Evolutionary conservation across 2,329 filamentous ascomycete species (phyloP).

Genomic region (Amauroascus niger): DNA sequence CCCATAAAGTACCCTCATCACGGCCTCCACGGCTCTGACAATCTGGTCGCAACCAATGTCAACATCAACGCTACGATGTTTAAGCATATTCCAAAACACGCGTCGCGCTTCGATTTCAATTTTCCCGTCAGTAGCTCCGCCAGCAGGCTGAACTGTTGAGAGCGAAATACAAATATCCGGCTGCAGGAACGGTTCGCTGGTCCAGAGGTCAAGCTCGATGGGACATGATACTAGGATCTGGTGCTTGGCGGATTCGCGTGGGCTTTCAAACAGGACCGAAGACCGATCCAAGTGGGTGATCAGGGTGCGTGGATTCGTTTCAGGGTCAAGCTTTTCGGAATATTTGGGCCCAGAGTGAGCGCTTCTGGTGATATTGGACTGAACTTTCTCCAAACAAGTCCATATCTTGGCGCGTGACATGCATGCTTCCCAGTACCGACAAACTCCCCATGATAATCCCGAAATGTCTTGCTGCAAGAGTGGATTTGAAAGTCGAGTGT

Average conservation of each 20-base stretch:
- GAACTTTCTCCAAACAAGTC: slow-evolving; percentile 18
- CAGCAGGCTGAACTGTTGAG: neutral
- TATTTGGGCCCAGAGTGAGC: neutral
- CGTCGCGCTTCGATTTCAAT: slow-evolving; percentile 32
- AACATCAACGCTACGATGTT: slow-evolving; percentile 18
- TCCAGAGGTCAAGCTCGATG: slow-evolving; percentile 33
- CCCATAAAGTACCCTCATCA: slow-evolving; percentile 26
- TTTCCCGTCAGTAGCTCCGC: slow-evolving; percentile 18
- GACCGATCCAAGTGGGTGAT: slow-evolving; percentile 32
- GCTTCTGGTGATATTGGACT: neutral
- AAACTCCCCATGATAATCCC: slow-evolving; percentile 36
- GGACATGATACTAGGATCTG: slow-evolving; percentile 29
- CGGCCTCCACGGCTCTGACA: slow-evolving; percentile 29
- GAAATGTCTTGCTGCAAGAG: slow-evolving; percentile 32
- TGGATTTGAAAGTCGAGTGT: slow-evolving; percentile 27
- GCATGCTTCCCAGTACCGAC: slow-evolving; percentile 35
- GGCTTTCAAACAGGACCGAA: slow-evolving; percentile 27
- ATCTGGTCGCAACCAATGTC: slow-evolving; percentile 24
- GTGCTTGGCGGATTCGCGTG: slow-evolving; percentile 9
- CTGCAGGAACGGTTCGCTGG: slow-evolving; percentile 31
- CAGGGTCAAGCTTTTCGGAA: neutral
- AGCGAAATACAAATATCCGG: slow-evolving; percentile 29
- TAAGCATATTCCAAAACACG: slow-evolving; percentile 31
- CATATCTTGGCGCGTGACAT: slow-evolving; percentile 33
- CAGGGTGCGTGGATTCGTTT: slow-evolving; percentile 22